Evolutionary conservation across 495 filamentous ascomycete species (phyloP), one percentile per base, ranked within the genome.

Genomic region (Acidiella bohemica): DNA sequence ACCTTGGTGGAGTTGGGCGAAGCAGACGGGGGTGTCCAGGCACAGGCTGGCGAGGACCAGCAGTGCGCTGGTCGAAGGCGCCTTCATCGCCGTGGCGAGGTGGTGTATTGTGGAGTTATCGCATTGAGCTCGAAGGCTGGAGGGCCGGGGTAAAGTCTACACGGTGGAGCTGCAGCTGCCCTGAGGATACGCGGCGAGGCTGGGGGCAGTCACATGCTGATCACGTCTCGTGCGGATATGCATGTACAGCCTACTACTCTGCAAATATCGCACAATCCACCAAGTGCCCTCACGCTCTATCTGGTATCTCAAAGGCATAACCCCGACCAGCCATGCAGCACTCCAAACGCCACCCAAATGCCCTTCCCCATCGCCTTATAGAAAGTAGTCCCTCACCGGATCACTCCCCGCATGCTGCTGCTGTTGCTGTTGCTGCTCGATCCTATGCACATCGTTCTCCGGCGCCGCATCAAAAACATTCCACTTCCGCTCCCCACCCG

Each of bases 401-500:
- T 51, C 47, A 27, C 31, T 51, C 8, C 47, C 47, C 14, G 43
- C 47, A 38, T 51, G 47, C 34, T 41, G 39, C 41, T 66, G 47
- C 42, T 66, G 70, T 52, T 71, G 46, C 26, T 47, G 49, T 55
- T 83, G 79, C 51, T 78, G 71, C 54, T 94, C 84, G 3, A 61
- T 63, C 42, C 90, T 81, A 55, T 92, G 82, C 46, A 77, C 66
- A 58, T 93, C 88, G 49, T 97, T 96, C 60, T 96, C 92, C 12
- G 90, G 90, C 14, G 88, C 84, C 5, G 90, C 92, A 34, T 90
- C 84, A 58, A 97, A 97, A 10, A 96, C 84, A 58, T 97, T 97
- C 62, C 95, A 97, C 53, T 76, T 90, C 39, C 86, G 67, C 61
- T 93, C 84, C 12, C 88, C 90, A 10, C 75, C 74, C 57, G 93